A percentile compares a stretch with the other conserved stretches of the same genome.
These are phyloP conservation scores for Globisporangium spiculum DNA, from an alignment of 352 stramenopile genomes.

Conservation along the genomic window DNA sequence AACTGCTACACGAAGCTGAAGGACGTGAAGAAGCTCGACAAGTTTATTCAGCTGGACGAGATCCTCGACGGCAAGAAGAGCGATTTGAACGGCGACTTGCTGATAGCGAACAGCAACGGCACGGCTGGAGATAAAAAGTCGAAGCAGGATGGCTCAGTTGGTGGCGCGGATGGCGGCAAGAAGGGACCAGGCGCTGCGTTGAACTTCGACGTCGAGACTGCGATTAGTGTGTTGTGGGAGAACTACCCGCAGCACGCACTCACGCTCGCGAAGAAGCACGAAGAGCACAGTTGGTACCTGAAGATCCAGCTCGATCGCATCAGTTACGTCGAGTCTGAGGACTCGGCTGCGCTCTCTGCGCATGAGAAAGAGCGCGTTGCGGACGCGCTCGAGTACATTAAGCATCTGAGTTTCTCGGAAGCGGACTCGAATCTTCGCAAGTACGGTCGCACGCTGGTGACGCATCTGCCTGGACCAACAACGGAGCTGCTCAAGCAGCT, in stretches of 20 bases:
- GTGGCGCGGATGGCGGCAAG: constrained; percentile 21
- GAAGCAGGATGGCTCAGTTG: constrained; percentile 20
- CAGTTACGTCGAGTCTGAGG: constrained; percentile 81
- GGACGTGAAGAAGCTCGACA: constrained; percentile 91
- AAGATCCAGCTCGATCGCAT: constrained; percentile 92
- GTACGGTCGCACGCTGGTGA: constrained; percentile 89
- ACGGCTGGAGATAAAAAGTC: constrained; percentile 13
- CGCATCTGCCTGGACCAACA: constrained; percentile 79
- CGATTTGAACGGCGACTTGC: constrained; percentile 19
- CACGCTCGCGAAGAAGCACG: constrained; percentile 86
- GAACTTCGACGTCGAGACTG: constrained; percentile 91
- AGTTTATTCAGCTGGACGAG: constrained; percentile 89
- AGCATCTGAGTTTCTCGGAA: constrained; percentile 80
- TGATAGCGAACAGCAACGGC: constrained; percentile 18
- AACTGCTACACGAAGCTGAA: constrained; percentile 96
- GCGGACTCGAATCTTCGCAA: constrained; percentile 84
- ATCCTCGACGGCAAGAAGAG: constrained; percentile 48
- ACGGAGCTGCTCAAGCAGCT: constrained; percentile 90
- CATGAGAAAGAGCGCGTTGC: constrained; percentile 79
- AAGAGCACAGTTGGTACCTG: constrained; percentile 91
- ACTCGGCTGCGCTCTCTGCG: constrained; percentile 62
- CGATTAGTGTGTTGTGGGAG: constrained; percentile 90
- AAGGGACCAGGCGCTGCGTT: constrained; percentile 29
- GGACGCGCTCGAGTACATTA: constrained; percentile 91
- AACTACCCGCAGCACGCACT: constrained; percentile 91